phyloP scores from a whole-genome alignment of 441 rosid species.

The Pelargonium myrrhifolium region DNA sequence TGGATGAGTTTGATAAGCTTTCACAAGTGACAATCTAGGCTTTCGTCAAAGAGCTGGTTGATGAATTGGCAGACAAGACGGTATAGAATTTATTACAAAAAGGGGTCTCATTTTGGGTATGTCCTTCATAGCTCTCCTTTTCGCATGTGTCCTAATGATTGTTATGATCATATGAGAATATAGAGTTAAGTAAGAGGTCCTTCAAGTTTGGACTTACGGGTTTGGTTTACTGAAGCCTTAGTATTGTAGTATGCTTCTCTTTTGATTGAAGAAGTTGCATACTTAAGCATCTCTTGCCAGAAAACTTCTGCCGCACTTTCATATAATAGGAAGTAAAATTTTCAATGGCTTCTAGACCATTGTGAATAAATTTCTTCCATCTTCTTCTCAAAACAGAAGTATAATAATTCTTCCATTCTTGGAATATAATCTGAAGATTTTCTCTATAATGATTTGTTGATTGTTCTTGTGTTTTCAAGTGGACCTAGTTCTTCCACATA shows the following conservation, averaged over 20 bases:
- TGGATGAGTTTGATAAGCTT: slow-evolving; percentile 56
- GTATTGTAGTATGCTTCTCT: slow-evolving; percentile 12
- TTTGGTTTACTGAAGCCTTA: background rate
- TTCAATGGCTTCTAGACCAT: background rate
- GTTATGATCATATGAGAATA: background rate
- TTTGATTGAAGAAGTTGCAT: slow-evolving; percentile 8
- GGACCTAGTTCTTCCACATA: too few species aligned
- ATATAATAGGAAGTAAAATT: background rate
- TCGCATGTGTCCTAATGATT: background rate
- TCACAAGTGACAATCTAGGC: slow-evolving; percentile 11
- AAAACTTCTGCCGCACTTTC: background rate
- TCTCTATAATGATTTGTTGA: too few species aligned
- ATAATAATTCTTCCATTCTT: background rate
- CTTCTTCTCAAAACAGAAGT: background rate
- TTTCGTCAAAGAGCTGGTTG: background rate
- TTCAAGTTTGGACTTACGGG: slow-evolving; percentile 3
- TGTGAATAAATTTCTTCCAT: background rate
- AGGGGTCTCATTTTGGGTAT: slow-evolving; percentile 7
- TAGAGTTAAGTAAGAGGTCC: background rate
- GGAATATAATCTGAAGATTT: background rate
- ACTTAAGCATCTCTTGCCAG: background rate
- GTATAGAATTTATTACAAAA: background rate
- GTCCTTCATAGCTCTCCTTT: slow-evolving; percentile 11
- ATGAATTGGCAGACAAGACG: background rate
- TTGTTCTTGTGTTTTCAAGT: too few species aligned